Conservation (phyloP, 192 early-diverging fungal species). For the Paraglomus occultum region DNA sequence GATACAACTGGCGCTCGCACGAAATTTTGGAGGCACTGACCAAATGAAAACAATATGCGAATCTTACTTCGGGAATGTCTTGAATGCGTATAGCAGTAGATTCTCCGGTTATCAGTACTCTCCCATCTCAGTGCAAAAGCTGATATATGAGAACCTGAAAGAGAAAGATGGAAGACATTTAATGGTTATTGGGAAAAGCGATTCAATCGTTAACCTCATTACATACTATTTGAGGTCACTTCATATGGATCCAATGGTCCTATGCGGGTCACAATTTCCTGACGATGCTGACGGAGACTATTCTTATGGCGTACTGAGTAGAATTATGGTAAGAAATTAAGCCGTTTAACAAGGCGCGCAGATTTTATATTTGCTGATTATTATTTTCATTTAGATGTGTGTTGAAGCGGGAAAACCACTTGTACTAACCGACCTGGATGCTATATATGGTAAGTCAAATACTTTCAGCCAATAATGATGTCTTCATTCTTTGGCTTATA, state of each 20-base stretch:
- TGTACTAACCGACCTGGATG: conserved; percentile 27
- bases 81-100: not conserved
- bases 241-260: conserved; percentile 12
- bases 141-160: conserved; percentile 20
- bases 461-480: not conserved
- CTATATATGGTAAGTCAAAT: conserved; percentile 24
- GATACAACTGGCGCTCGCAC: conserved; percentile 2
- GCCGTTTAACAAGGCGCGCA: not conserved
- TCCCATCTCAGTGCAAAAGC: not conserved
- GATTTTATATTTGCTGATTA: not conserved
- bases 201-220: conserved; percentile 19
- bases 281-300: conserved; percentile 24
- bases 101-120: not conserved
- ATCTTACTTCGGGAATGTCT: conserved; percentile 1
- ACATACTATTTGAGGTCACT: conserved; percentile 5
- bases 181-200: conserved; percentile 33
- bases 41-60: not conserved
- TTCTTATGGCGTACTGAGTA: conserved; percentile 26
- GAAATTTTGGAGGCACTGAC: conserved; percentile 24
- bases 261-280: conserved; percentile 30
- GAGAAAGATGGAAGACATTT: conserved; percentile 26
- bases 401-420: conserved; percentile 27
- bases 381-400: conserved; percentile 15
- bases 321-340: conserved; percentile 25
- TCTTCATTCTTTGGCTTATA: not conserved